Percentiles rank a stretch among this genome's conserved stretches.
These are phyloP conservation scores for Lichina pygmaea DNA, from an alignment of 495 filamentous ascomycete species.

Conservation along the genomic window DNA sequence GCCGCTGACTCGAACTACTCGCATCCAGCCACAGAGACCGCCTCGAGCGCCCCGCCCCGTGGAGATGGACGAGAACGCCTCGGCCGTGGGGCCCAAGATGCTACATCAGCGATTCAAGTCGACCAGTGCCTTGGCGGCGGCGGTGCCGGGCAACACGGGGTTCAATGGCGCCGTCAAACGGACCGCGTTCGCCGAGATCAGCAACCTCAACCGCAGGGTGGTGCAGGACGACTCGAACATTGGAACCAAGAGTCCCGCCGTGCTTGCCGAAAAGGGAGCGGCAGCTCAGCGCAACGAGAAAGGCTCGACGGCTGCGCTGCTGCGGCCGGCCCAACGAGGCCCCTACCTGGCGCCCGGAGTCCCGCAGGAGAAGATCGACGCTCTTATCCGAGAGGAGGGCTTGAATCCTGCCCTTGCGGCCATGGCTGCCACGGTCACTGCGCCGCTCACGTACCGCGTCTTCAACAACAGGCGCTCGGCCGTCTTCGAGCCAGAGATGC, in stretches of 20 bases:
- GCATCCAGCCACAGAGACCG: constrained; percentile 43
- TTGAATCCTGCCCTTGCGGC: no score
- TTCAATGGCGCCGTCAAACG: constrained; percentile 46
- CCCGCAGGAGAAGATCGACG: background rate
- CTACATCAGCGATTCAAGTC: constrained; percentile 67
- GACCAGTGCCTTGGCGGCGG: constrained; percentile 32
- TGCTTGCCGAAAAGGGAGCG: constrained; percentile 20
- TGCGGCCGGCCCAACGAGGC: constrained; percentile 22
- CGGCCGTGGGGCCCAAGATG: constrained; percentile 25
- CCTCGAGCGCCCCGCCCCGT: constrained; percentile 27
- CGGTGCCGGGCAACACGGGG: constrained; percentile 21
- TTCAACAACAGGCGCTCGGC: constrained; percentile 12
- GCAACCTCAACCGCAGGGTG: constrained; percentile 32
- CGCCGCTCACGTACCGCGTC: no score
- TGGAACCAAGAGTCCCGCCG: constrained; percentile 22
- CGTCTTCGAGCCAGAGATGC: constrained; percentile 29
- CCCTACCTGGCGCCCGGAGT: background rate
- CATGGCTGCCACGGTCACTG: no score
- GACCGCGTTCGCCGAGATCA: constrained; percentile 56
- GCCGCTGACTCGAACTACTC: background rate
- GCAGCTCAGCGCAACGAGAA: constrained; percentile 2
- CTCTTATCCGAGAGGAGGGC: no score
- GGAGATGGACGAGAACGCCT: constrained; percentile 48
- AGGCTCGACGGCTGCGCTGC: constrained; percentile 11
- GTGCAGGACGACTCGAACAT: constrained; percentile 12